Base-by-base conservation (phyloP, 108 stramenopile species). In the Conticribra weissflogii region DNA sequence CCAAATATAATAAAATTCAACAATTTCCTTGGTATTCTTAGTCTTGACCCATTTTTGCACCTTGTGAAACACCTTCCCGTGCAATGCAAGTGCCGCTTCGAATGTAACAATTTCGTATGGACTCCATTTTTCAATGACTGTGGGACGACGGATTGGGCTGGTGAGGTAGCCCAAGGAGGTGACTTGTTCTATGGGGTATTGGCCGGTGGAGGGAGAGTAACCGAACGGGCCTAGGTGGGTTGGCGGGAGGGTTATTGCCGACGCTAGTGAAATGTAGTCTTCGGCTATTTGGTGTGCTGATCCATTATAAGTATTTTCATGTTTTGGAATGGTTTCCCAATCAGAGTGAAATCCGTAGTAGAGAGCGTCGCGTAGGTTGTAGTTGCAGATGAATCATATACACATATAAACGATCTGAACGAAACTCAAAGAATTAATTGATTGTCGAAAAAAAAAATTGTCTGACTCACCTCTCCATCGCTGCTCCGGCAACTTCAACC, bases 1-100 rank as follows among this genome's bases (percentile, higher is more conserved):
- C 97, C 97, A 98, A 44, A 96, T 77, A 69, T 98, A 98, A 74
- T 99, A 99, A 72, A 99, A 98, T 67, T 96, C 97, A 22, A 98
- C 81, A 15, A 95, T 76, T 47, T 99, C 96, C 41, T 90, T 79
- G 0, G 87, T 88, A 32, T 66, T 76, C 70, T 99, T 99, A 32
- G 91, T 92, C 29, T 76, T 76, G 0, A 96, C 82, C 56, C 57
- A 67, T 60, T 85, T 81, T 50, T 83, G 77, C 7, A 96, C 64
- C 22, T 56, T 21, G 59, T 94, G 83, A 63, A 96, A 96, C 9
- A 82, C 50, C 58, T 98, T 98, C 18, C 97, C 97, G 53, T 90
- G 76, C 18, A 91, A 66, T 19, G 84, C 67, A 62, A 98, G 54
- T 30, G 84, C 72, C 33, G 87, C 91, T 55, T 98, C 95, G 68